These are phyloP conservation scores for Pleurotus salmoneostramineus DNA, from an alignment of 768 basidiomycete genomes.

Conservation along the genomic window DNA sequence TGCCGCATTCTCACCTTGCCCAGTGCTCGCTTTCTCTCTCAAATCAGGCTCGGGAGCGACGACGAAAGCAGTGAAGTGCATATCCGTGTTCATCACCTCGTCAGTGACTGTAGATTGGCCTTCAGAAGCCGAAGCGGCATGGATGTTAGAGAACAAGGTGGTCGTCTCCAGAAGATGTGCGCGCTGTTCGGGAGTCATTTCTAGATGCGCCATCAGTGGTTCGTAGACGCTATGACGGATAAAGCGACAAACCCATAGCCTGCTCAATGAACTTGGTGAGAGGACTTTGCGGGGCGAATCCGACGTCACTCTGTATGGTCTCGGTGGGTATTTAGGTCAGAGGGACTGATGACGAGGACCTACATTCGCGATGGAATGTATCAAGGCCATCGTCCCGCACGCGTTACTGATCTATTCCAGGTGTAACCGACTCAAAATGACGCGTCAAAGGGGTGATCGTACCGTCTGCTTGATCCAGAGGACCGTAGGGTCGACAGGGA, in stretches of 20 bases:
- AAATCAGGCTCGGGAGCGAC: conserved; percentile 47
- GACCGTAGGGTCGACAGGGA: conserved; percentile 55
- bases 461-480: conserved; percentile 94
- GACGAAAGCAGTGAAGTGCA: conserved; percentile 90
- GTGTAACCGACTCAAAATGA: no score
- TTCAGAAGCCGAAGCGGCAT: conserved; percentile 59
- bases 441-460: conserved; percentile 11
- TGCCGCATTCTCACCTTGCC: conserved; percentile 11
- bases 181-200: conserved; percentile 67
- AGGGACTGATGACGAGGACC: conserved; percentile 40
- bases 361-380: neutral
- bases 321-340: conserved; percentile 83
- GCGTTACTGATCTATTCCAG: conserved; percentile 67
- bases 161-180: conserved; percentile 75
- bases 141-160: conserved; percentile 72
- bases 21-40: conserved; percentile 16
- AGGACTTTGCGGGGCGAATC: conserved; percentile 51
- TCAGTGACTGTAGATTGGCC: conserved; percentile 69
- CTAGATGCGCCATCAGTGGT: conserved; percentile 26
- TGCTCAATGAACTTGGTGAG: conserved; percentile 64
- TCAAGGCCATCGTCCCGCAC: conserved; percentile 67
- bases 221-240: neutral
- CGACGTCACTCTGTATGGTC: conserved; percentile 48
- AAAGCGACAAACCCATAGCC: conserved; percentile 32
- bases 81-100: conserved; percentile 57